Conservation (phyloP, 2,329 filamentous ascomycete genomes). For the Endothia cerciana region DNA sequence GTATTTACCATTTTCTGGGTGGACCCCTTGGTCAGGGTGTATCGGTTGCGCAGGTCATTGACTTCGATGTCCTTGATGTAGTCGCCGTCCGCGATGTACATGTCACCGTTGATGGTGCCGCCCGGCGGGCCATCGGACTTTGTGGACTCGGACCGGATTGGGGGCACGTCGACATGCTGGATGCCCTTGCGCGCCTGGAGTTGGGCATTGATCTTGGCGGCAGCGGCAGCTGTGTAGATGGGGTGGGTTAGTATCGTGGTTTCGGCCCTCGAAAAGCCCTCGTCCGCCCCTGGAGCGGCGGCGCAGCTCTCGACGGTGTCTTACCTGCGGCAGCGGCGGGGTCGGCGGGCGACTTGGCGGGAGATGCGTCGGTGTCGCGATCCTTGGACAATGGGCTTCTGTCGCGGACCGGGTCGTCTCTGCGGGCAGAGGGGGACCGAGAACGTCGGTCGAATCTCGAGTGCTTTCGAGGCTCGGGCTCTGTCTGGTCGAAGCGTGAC, state of each 20-base stretch:
- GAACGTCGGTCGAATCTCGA: constrained; percentile 93
- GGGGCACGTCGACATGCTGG: constrained; percentile 87
- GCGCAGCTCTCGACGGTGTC: constrained; percentile 27
- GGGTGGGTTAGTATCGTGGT: background rate
- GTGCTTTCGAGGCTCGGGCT: constrained; percentile 73
- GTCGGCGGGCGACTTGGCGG: constrained; percentile 60
- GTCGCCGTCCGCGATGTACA: constrained; percentile 95
- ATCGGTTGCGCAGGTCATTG: constrained; percentile 95
- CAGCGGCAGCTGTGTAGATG: constrained; percentile 71
- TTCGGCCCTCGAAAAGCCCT: background rate
- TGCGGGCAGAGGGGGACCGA: constrained; percentile 73
- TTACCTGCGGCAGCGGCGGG: constrained; percentile 79
- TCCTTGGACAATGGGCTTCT: constrained; percentile 73
- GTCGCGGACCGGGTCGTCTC: constrained; percentile 72
- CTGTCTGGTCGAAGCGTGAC: constrained; percentile 92
- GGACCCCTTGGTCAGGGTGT: constrained; percentile 93
- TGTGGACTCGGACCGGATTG: constrained; percentile 61
- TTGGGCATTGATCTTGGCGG: constrained; percentile 83
- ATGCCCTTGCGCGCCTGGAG: constrained; percentile 86
- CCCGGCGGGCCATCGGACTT: constrained; percentile 46
- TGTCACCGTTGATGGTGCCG: constrained; percentile 76
- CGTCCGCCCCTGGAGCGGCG: background rate
- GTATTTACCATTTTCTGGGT: constrained; percentile 99
- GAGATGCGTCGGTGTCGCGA: constrained; percentile 39
- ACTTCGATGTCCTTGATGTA: constrained; percentile 99